Percentiles rank a stretch among this genome's conserved stretches.
Evolutionary conservation across 75 land plant genomes (phyloP).

Genomic region (Cryptomeria japonica): DNA sequence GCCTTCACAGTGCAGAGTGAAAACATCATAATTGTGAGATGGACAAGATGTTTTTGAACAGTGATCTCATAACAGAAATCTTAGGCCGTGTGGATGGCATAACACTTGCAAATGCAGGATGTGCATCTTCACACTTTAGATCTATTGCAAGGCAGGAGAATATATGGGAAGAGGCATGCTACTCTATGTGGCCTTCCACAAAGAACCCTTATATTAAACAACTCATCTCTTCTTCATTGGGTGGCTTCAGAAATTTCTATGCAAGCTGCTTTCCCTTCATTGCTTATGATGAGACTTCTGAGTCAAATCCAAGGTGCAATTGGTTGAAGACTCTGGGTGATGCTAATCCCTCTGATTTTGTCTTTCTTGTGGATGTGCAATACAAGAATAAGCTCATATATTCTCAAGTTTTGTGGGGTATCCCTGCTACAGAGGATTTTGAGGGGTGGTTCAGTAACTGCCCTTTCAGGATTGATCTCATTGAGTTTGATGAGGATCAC

Average conservation of each 20-base stretch:
- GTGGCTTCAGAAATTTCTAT: conserved; percentile 72
- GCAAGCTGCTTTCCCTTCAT: conserved; percentile 67
- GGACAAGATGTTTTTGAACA: conserved; percentile 36
- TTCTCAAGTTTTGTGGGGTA: conserved; percentile 60
- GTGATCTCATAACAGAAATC: conserved; percentile 63
- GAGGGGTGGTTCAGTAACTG: conserved; percentile 77
- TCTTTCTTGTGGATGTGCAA: conserved; percentile 71
- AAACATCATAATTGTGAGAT: background rate
- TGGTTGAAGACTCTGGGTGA: conserved; percentile 30
- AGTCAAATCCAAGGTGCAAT: conserved; percentile 42
- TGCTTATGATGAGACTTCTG: conserved; percentile 43
- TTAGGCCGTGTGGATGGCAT: conserved; percentile 69
- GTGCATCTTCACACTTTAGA: conserved; percentile 49
- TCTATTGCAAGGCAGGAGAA: conserved; percentile 51
- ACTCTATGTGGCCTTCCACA: conserved; percentile 72
- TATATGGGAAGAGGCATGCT: conserved; percentile 73
- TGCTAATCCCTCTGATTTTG: conserved; percentile 53
- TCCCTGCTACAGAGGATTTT: conserved; percentile 56
- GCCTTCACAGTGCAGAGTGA: too few species aligned
- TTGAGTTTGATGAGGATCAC: conserved; percentile 17
- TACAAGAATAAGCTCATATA: conserved; percentile 59
- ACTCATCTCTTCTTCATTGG: conserved; percentile 47
- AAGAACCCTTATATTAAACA: conserved; percentile 39
- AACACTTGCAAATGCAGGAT: conserved; percentile 68
- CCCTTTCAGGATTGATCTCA: conserved; percentile 76